A percentile compares a stretch with the other conserved stretches of the same genome.
phyloP scores from a whole-genome alignment of 257 asterid genomes.

The Solanum clarkiae region DNA sequence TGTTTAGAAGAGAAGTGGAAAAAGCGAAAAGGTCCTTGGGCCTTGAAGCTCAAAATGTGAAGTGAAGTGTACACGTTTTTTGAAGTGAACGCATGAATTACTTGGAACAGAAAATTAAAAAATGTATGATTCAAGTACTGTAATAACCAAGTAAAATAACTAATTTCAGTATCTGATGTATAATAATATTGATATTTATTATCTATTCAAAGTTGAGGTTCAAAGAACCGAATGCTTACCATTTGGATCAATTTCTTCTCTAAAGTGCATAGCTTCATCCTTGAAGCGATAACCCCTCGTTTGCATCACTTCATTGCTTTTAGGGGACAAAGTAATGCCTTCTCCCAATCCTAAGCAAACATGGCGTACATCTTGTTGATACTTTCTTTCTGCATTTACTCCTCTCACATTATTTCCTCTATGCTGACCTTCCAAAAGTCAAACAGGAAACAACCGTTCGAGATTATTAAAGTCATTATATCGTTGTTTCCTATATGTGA shows the following conservation, averaged over 20 bases:
- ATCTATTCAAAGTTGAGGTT: not conserved
- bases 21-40: not conserved
- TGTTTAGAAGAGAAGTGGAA: not conserved
- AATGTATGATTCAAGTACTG: not conserved
- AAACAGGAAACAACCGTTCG: not conserved
- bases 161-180: not conserved
- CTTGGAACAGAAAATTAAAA: not conserved
- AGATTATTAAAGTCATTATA: not conserved
- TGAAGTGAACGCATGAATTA: not conserved
- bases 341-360: not conserved
- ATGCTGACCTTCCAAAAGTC: not conserved
- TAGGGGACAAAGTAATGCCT: not conserved
- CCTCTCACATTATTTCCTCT: not conserved
- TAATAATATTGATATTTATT: not conserved
- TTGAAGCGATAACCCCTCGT: not conserved
- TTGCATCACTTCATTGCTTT: not conserved
- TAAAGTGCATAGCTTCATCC: not conserved
- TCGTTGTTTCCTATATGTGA: not conserved
- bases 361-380: not conserved
- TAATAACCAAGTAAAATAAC: not conserved
- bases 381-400: not conserved
- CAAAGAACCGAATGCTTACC: not conserved
- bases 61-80: not conserved
- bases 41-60: not conserved
- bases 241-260: not conserved